Evolutionary conservation across 225 moss, liverwort and hornwort species (phyloP), one percentile per base, ranked within the genome.

Genomic region (Pseudisothecium myosuroides): DNA sequence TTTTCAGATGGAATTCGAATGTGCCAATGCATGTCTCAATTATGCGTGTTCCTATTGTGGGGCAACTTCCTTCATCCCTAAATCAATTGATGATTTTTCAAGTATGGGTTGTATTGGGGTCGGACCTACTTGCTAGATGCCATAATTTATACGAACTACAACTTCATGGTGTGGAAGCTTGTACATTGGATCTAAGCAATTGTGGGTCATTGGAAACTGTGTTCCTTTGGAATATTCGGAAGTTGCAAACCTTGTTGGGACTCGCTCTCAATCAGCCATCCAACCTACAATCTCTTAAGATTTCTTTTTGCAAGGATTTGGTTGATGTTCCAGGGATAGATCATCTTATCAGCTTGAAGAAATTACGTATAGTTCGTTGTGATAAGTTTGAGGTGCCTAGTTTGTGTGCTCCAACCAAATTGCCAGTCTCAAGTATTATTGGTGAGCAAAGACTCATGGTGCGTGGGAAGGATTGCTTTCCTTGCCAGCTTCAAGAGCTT

Each of bases 191-290:
- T 28, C 5, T 61, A 3, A 61, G 4, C 28, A 61, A 61, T 27
- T 61, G 61, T 61, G 3, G 28, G 6, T 61, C 28, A 1, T 28
- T 78, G 24, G 4, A 37, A 3, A 37, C 0, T 37, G 37, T 78
- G 2, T 0, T 0, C 0, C 23, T 78, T 37, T 0, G 0, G 0
- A 0, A 0, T 2, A 7, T 55, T 78, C 4, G 5, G 9, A 24
- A 55, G 3, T 37, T 54, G 6, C 54, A 14, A 54, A 52, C 78
- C 3, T 37, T 78, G 23, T 37, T 0, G 5, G 23, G 36, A 55
- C 13, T 36, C 1, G 2, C 0, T 54, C 0, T 14, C 0, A 5
- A 5, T 37, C 24, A 2, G 0, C 55, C 24, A 36, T 37, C 9
- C 3, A 54, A 6, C 7, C 10, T 78, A 15, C 5, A 54, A 2